Base-by-base conservation (phyloP, 768 basidiomycete genomes). In the Kwoniella bestiolae region DNA sequence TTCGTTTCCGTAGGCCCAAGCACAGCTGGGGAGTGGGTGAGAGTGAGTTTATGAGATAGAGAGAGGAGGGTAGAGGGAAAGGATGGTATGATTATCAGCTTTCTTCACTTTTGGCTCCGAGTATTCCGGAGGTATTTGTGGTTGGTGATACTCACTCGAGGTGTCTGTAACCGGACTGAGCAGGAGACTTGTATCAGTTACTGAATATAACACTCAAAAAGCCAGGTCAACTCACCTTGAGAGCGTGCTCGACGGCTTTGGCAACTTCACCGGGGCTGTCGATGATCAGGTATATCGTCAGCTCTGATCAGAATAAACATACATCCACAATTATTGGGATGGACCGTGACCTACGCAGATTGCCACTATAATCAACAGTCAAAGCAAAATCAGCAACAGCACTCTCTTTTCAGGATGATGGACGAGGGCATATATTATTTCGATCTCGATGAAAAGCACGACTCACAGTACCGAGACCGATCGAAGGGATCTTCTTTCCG, bases 1-100 rank as follows among this genome's bases (percentile, higher is more conserved):
- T 63, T 92, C 91, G 80, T 93, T 94, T 68, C 83, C 76, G 81
- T 93, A 93, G 55, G 90, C 83, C 86, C 78, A 79, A 34, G 78
- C 78, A 49, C 74, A 75, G 72, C 76, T 78, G 91, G 81, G 26
- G 3, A 11, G 73, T 90, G 91, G 52, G 91, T 78, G 73, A 91
- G 89, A 50, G 91, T 83, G 74, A 90, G 90, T 34, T 87, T 1
- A 47, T 53, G 51, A 53, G 26, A 28, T 7, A 25, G 38, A 32
- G 23, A n/a, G 25, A 47, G n/a, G 31, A 49, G 28, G 28, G 2
- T 16, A 21, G 41, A 25, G 46, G 21, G 5, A 31, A 28, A 23
- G 25, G 1, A 32, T 8, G 46, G 32, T 12, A 23, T 14, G 46
- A 38, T 41, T 16, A 23, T 35, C 50, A 35, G 26, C 56, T 35